Evolutionary conservation across 1,284 basidiomycete genomes (phyloP).

Genomic region (Ganoderma multipileum): DNA sequence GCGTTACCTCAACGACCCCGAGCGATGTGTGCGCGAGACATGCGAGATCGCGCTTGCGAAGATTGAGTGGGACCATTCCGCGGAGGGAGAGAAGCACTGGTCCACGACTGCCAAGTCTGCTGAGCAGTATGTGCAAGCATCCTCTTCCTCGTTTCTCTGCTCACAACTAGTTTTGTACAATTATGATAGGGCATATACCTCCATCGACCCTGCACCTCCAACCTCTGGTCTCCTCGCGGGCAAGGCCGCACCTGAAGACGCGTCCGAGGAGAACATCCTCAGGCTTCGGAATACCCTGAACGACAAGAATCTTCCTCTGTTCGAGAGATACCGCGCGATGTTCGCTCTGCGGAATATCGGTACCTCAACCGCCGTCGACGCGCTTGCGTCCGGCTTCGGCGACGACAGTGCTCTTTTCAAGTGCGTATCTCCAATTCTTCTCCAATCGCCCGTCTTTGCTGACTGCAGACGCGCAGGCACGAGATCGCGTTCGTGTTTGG

Average conservation of each 20-base stretch:
- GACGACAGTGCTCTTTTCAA: slow-evolving; percentile 93
- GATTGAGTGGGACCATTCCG: slow-evolving; percentile 92
- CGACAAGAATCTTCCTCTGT: slow-evolving; percentile 77
- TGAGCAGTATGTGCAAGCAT: slow-evolving; percentile 39
- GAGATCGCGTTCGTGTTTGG: slow-evolving; percentile 99
- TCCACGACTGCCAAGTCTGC: slow-evolving; percentile 42
- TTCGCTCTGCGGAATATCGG: slow-evolving; percentile 95
- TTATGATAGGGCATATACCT: slow-evolving; percentile 73
- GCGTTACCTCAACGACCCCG: slow-evolving; percentile 77
- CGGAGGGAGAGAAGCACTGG: slow-evolving; percentile 64
- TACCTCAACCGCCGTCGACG: slow-evolving; percentile 82
- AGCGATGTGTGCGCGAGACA: slow-evolving; percentile 91
- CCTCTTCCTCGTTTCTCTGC: background rate
- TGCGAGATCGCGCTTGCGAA: slow-evolving; percentile 97
- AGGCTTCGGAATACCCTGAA: slow-evolving; percentile 74
- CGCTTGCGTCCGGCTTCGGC: slow-evolving; percentile 88
- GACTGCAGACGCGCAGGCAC: slow-evolving; percentile 64
- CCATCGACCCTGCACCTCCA: slow-evolving; percentile 95
- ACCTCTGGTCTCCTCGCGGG: slow-evolving; percentile 66
- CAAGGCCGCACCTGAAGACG: slow-evolving; percentile 54
- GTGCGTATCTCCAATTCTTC: slow-evolving; percentile 49
- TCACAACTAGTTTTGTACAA: background rate
- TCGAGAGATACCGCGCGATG: slow-evolving; percentile 98
- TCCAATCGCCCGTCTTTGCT: background rate
- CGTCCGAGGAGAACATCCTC: slow-evolving; percentile 55